phyloP scores from a whole-genome alignment of 306 rosid genomes.

The Cicer cuneatum region DNA sequence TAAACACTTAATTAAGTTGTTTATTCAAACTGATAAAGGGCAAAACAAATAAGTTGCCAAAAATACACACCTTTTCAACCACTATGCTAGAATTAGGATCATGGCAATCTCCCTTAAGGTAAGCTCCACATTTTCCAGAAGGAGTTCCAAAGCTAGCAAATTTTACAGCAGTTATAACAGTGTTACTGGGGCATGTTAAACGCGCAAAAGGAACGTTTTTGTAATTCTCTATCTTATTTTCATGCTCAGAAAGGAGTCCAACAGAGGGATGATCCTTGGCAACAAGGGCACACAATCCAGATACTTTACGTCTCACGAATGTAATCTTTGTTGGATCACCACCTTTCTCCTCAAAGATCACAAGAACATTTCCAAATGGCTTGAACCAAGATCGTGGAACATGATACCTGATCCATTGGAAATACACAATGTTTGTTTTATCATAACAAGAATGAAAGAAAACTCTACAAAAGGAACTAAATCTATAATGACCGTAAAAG shows the following conservation, averaged over 20 bases:
- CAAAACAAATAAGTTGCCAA: conserved; percentile 14
- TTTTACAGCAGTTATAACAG: conserved; percentile 57
- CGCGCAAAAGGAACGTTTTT: conserved; percentile 47
- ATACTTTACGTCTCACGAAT: conserved; percentile 61
- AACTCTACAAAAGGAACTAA: conserved; percentile 6
- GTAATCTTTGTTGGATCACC: conserved; percentile 76
- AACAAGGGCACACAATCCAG: conserved; percentile 64
- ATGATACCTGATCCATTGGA: conserved; percentile 74
- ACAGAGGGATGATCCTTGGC: conserved; percentile 70
- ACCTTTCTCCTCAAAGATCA: conserved; percentile 89
- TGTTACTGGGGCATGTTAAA: conserved; percentile 67
- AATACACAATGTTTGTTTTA: not conserved
- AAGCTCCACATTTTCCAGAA: conserved; percentile 81
- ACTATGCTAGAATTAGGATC: conserved; percentile 64
- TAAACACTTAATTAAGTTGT: no score
- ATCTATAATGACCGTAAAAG: conserved; percentile 6
- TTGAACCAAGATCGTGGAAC: conserved; percentile 98
- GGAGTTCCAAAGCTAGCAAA: conserved; percentile 93
- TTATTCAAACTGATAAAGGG: no score
- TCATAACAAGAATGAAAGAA: conserved; percentile 3
- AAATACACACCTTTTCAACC: conserved; percentile 69
- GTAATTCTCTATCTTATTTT: conserved; percentile 40
- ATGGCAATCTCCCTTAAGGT: conserved; percentile 71
- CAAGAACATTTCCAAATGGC: conserved; percentile 81
- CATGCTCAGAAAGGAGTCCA: conserved; percentile 55